Evolutionary conservation across 768 basidiomycete species (phyloP), one percentile per base, ranked within the genome.

Genomic region (Suillus subluteus): DNA sequence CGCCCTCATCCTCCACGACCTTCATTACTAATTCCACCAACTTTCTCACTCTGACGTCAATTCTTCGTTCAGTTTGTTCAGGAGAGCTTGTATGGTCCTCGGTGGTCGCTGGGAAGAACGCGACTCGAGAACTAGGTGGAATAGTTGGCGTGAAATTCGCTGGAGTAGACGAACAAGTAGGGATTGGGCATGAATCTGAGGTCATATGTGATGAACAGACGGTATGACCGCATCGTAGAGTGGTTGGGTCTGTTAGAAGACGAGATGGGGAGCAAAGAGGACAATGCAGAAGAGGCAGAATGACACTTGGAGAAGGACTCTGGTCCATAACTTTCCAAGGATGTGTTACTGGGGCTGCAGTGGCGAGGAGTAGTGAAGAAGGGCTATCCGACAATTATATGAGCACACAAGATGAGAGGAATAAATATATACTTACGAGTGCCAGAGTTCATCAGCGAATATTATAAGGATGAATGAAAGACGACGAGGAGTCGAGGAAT

Each of bases 171-270:
- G 56, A 68, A 69, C 82, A 87, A 38, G 71, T 67, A 32, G 80
- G 76, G 63, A 82, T 67, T 65, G 80, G 79, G 69, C 83, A 79
- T 44, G 41, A 64, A 30, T 74, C 2, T 8, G 70, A 69, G 68
- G 66, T 74, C 64, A 83, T 70, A 73, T 93, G 92, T n/a, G 30
- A 55, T 0, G 86, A 76, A 71, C 95, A 98, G 68, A 96, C 68
- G 26, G 94, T 84, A 74, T 98, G 95, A 63, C 95, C 95, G 73
- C 95, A 98, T 71, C 81, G 85, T 48, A 97, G 88, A 11, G 82
- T 85, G 43, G 85, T 79, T 3, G 89, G 88, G 4, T 79, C 73
- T 30, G 71, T 65, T 30, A 89, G 80, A 63, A 78, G 64, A 30
- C 75, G 48, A 1, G 75, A 67, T 8, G 77, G 73, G 1, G 72